phyloP scores from a whole-genome alignment of 495 filamentous ascomycete genomes.

The Xylaria grammica region DNA sequence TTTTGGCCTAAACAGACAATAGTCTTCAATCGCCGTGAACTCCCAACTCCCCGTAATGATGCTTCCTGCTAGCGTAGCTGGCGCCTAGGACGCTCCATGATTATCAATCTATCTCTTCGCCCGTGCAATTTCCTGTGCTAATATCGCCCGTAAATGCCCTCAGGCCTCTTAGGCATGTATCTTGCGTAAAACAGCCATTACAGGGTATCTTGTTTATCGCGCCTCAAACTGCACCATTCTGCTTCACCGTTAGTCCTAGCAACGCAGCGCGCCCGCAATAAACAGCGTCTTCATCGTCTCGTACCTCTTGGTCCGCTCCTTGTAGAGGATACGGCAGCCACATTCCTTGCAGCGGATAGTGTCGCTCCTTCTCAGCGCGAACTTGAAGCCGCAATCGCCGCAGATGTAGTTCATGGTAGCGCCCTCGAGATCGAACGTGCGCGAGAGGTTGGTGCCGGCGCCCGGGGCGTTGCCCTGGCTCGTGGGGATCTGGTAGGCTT shows the following conservation, averaged over 20 bases:
- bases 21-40: slow-evolving; percentile 4
- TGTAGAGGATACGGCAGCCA: slow-evolving; percentile 94
- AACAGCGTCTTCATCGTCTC: slow-evolving; percentile 29
- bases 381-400: slow-evolving; percentile 87
- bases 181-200: not conserved
- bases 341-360: slow-evolving; percentile 95
- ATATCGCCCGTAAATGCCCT: slow-evolving; percentile 1
- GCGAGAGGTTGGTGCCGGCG: slow-evolving; percentile 31
- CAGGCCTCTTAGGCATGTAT: not conserved
- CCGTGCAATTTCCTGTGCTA: not conserved
- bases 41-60: slow-evolving; percentile 12
- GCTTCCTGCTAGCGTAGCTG: not conserved
- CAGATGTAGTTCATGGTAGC: slow-evolving; percentile 80
- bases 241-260: not conserved
- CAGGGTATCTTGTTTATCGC: slow-evolving; percentile 53
- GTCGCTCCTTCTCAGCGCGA: slow-evolving; percentile 80
- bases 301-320: slow-evolving; percentile 96
- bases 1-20: slow-evolving; percentile 10
- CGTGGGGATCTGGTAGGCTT: slow-evolving; percentile 65
- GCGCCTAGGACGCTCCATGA: not conserved
- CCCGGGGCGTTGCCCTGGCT: slow-evolving; percentile 34
- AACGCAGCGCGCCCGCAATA: not conserved
- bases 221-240: slow-evolving; percentile 99
- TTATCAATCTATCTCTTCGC: not conserved
- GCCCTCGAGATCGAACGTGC: slow-evolving; percentile 40